Evolutionary conservation across 164 flowering plant genomes (phyloP).

Genomic region (Magnolia sinica): DNA sequence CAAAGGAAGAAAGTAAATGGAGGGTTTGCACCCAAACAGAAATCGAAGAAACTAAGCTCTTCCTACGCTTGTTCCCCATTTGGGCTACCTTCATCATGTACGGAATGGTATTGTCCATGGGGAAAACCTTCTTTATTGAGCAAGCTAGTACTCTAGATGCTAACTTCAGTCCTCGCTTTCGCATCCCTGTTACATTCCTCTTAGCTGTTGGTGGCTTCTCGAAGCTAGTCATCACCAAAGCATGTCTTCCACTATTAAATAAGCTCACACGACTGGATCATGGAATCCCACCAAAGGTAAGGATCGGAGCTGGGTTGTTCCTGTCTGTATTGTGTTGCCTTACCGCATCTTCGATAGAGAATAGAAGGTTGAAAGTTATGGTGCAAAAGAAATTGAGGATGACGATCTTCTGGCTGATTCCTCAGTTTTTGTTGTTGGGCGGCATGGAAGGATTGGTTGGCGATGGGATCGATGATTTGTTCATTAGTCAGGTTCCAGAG

Average conservation of each 20-base stretch:
- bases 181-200: background rate
- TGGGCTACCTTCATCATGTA: slow-evolving; percentile 16
- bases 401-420: slow-evolving; percentile 18
- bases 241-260: background rate
- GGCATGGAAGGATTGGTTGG: slow-evolving; percentile 18
- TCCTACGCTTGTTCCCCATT: slow-evolving; percentile 22
- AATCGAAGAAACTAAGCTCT: slow-evolving; percentile 22
- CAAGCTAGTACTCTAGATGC: background rate
- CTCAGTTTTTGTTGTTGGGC: slow-evolving; percentile 17
- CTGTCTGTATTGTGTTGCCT: background rate
- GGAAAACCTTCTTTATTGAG: background rate
- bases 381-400: background rate
- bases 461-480: slow-evolving; percentile 16
- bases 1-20: slow-evolving; percentile 14
- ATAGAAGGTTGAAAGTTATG: slow-evolving; percentile 2
- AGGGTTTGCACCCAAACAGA: slow-evolving; percentile 22
- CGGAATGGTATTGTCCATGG: background rate
- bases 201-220: background rate
- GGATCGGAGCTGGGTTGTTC: background rate
- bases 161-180: too few species aligned
- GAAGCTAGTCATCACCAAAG: background rate
- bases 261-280: too few species aligned
- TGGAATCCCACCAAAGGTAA: background rate
- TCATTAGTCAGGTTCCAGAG: slow-evolving; percentile 14
- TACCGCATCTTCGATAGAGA: slow-evolving; percentile 18